Evolutionary conservation across 352 stramenopile genomes (phyloP).

Genomic region (Detonula confervacea): DNA sequence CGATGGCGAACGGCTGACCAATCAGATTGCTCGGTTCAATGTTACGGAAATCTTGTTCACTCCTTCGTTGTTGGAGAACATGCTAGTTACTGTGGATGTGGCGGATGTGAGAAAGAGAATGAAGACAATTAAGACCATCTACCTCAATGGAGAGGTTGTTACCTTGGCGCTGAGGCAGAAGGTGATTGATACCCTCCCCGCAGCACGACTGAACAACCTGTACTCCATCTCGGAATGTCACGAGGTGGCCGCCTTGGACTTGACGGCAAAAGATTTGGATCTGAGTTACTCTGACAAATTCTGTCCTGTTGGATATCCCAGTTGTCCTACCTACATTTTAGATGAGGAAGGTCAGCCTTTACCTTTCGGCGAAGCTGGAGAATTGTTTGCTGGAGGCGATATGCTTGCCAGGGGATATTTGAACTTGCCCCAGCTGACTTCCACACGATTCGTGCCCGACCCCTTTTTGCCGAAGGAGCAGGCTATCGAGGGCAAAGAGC

Average conservation of each 20-base stretch:
- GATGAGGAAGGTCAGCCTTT: slow-evolving; percentile 68
- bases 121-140: slow-evolving; percentile 88
- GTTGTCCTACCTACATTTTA: slow-evolving; percentile 54
- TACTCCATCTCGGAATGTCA: slow-evolving; percentile 95
- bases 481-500: slow-evolving; percentile 72
- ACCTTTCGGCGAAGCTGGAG: slow-evolving; percentile 63
- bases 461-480: slow-evolving; percentile 57
- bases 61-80: slow-evolving; percentile 90
- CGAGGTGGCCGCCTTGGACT: slow-evolving; percentile 86
- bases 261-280: slow-evolving; percentile 49
- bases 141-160: slow-evolving; percentile 93
- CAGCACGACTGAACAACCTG: slow-evolving; percentile 90
- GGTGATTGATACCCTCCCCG: slow-evolving; percentile 87
- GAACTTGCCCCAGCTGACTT: slow-evolving; percentile 81
- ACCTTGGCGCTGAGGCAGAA: slow-evolving; percentile 89
- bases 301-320: slow-evolving; percentile 42
- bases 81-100: slow-evolving; percentile 85
- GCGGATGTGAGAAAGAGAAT: slow-evolving; percentile 83
- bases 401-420: slow-evolving; percentile 83
- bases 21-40: slow-evolving; percentile 84
- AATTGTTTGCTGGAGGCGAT: slow-evolving; percentile 78
- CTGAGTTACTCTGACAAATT: slow-evolving; percentile 42
- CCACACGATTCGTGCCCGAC: slow-evolving; percentile 84
- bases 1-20: slow-evolving; percentile 88
- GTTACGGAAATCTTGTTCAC: slow-evolving; percentile 94